Evolutionary conservation across 768 basidiomycete species (phyloP).

Genomic region (Hericium rajendrae): DNA sequence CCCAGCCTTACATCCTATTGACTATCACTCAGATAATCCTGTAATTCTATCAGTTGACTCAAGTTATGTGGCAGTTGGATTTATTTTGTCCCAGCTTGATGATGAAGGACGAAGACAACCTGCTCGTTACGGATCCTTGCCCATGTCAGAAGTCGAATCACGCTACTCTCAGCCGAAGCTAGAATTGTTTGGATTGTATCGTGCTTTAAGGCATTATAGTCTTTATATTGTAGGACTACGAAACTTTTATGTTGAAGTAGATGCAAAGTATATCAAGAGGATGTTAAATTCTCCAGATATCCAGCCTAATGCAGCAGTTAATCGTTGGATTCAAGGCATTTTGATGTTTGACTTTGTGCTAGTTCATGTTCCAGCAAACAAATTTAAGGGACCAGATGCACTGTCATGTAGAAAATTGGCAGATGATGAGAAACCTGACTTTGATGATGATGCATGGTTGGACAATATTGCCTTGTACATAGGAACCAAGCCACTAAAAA

Average conservation of each 20-base stretch:
- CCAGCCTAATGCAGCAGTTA: too few species aligned
- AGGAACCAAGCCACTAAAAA: too few species aligned
- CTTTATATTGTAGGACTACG: slow-evolving; percentile 21
- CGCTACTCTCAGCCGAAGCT: slow-evolving; percentile 21
- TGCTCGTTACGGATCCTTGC: slow-evolving; percentile 29
- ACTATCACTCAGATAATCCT: slow-evolving; percentile 7
- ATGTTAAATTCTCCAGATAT: too few species aligned
- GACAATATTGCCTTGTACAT: too few species aligned
- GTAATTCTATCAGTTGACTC: slow-evolving; percentile 21
- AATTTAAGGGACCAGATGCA: slow-evolving; percentile 21
- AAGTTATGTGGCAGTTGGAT: slow-evolving; percentile 17
- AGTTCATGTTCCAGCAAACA: slow-evolving; percentile 24
- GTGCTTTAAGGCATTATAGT: slow-evolving; percentile 1
- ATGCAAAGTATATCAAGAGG: too few species aligned
- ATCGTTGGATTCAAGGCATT: slow-evolving; percentile 7
- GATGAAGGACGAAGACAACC: slow-evolving; percentile 15
- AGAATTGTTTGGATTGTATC: slow-evolving; percentile 19
- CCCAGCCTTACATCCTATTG: background rate
- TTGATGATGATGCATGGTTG: too few species aligned
- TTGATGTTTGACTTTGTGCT: slow-evolving; percentile 28
- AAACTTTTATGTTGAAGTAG: slow-evolving; percentile 3
- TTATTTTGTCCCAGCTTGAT: slow-evolving; percentile 20
- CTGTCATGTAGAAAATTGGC: slow-evolving; percentile 14
- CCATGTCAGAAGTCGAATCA: slow-evolving; percentile 22
- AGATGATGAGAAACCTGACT: background rate